Base-by-base conservation (phyloP, 352 stramenopile species). In the Globisporangium emineosum region DNA sequence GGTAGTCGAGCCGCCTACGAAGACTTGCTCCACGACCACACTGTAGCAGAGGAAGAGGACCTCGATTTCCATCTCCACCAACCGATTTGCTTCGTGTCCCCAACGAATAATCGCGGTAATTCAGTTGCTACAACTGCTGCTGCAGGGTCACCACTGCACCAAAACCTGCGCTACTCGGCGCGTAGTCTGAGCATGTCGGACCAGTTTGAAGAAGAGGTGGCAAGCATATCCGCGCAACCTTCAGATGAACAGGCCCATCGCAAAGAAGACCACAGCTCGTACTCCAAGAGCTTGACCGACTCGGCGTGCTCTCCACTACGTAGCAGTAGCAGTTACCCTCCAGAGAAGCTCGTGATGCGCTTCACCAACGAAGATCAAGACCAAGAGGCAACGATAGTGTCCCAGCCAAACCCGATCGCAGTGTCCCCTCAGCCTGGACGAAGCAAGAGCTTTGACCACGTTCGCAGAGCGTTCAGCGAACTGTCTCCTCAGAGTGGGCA, bases 221-320 rank as follows among this genome's bases (percentile, higher is more conserved):
- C 37, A 17, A 27, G 32, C 23, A 12, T 23, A 12, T 30, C 32
- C 0, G 37, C 40, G 8, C 23, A 33, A 35, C 9, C 30, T 37
- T 9, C 33, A 29, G 9, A 23, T 5, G 21, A 1, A 23, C 19
- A 35, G 23, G 8, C 19, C 29, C 50, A 17, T 23, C 17, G 6
- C 19, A 30, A 40, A 35, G 54, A 54, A 40, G 12, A 53, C n/a
- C 5, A n/a, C 19, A 57, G 51, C 1, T 56, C 37, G 6, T 54
- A 54, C 23, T 55, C 40, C 6, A 60, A 69, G 45, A 54, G 56
- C 5, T 21, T 68, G 40, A 37, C 71, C 15, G 71, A 78, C 50
- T 71, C 68, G 3, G 71, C 65, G 13, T 75, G 71, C 25, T 78
- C 68, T 32, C 71, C 71, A 29, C 62, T 78, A 35, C 32, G 29